phyloP scores from a whole-genome alignment of 1,284 basidiomycete genomes.

The Mycena citricolor region DNA sequence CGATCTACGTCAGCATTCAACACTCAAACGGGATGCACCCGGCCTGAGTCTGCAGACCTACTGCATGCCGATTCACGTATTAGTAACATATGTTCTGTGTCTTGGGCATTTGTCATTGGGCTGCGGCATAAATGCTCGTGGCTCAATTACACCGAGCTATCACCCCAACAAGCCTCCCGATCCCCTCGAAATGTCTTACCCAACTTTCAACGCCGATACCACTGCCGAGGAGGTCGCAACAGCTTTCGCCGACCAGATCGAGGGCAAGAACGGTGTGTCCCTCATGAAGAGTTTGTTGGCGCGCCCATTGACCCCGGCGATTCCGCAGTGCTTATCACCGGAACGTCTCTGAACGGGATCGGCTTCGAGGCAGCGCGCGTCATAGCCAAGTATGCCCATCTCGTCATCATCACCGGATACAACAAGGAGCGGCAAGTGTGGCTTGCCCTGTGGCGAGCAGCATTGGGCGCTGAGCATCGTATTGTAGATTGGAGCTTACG shows the following conservation, averaged over 20 bases:
- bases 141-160: too few relatives aligned
- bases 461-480: neutral
- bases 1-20: too few relatives aligned
- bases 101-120: too few relatives aligned
- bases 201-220: slow-evolving; percentile 1
- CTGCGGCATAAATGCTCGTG: too few relatives aligned
- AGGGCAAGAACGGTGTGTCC: slow-evolving; percentile 8
- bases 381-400: slow-evolving; percentile 8
- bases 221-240: slow-evolving; percentile 11
- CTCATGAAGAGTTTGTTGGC: neutral
- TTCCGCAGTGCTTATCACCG: slow-evolving; percentile 5
- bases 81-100: too few relatives aligned
- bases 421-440: slow-evolving; percentile 1
- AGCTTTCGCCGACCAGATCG: slow-evolving; percentile 1
- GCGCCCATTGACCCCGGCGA: neutral
- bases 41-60: too few relatives aligned
- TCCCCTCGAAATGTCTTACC: slow-evolving; percentile 14
- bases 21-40: too few relatives aligned
- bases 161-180: too few relatives aligned
- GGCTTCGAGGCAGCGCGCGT: slow-evolving; percentile 9
- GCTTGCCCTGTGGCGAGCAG: neutral
- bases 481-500: slow-evolving; percentile 10
- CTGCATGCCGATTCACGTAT: too few relatives aligned
- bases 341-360: slow-evolving; percentile 8
- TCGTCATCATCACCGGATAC: slow-evolving; percentile 10